Base-by-base conservation (phyloP, 352 stramenopile genomes). In the Sclerospora graminicola region DNA sequence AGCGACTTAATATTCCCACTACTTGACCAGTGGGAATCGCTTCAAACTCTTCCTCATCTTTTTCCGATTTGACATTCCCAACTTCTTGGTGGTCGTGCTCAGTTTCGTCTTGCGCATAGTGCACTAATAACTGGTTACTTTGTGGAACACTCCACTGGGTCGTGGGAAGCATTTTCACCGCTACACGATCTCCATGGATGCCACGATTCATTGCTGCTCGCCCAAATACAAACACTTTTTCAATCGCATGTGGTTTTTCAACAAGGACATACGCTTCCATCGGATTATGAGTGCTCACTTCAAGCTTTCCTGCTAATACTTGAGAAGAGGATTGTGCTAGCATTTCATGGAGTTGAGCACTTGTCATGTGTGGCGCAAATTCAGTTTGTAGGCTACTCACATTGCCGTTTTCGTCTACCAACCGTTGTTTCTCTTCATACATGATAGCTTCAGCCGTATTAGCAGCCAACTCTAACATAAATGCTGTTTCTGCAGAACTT, bases 161-260 rank as follows among this genome's bases (percentile, higher is more conserved):
- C 20, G 90, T 59, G 0, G 82, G 65, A 28, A 98, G 64, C 26
- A 98, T 57, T 45, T 96, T 67, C 15, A 99, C 79, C 2, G 85
- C 91, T 9, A 99, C 96, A 8, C 95, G 60, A 69, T 99, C 97
- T 19, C 96, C 96, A 58, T 99, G 95, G 1, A 99, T 70, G 3
- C 94, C 95, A 39, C 97, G 84, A 68, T 99, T 99, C 51, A 98
- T 90, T 47, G 93, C 68, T 38, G 81, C 66, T 18, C 73, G 70
- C 19, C 76, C 79, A 45, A 71, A 82, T 0, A 89, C 55, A 60
- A 87, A 87, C 13, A 92, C 69, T 28, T 69, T 73, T 9, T 82
- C 68, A 15, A 73, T 36, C 5, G 62, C 36, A 4, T 58, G 48
- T n/a, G 59, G 55, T 27, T 58, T 46, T 6, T 82, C 60, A n/a